A percentile compares a stretch with the other conserved stretches of the same genome.
These are phyloP conservation scores for Cordyceps cateniannulata DNA, from an alignment of 2,329 filamentous ascomycete genomes.

Conservation along the genomic window DNA sequence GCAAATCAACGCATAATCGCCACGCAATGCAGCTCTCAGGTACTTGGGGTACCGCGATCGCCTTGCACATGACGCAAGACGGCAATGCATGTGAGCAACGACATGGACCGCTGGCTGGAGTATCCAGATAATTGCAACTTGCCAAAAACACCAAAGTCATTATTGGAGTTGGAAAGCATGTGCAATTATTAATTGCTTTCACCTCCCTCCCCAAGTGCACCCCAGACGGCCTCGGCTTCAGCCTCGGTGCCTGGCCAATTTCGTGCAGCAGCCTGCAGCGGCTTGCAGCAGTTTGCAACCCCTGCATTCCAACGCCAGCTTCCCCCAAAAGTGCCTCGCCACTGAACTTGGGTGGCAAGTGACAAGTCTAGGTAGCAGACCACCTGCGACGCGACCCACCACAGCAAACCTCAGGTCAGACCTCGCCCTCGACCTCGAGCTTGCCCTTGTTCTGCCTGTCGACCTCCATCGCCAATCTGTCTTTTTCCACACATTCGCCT, in stretches of 20 bases:
- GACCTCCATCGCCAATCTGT: neutral
- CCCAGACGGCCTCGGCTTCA: neutral
- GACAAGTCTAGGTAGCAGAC: neutral
- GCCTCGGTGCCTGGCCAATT: neutral
- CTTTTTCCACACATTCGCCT: conserved; percentile 4
- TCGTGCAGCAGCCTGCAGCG: neutral
- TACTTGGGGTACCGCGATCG: neutral
- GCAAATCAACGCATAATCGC: neutral
- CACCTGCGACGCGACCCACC: conserved; percentile 4
- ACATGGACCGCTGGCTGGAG: neutral
- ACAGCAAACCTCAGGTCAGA: neutral
- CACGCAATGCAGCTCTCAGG: neutral
- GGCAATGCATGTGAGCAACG: neutral
- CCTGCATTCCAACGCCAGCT: neutral
- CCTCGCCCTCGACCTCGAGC: no score
- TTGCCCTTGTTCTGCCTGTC: no score
- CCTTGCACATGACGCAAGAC: conserved; percentile 5
- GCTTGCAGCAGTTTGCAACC: neutral
- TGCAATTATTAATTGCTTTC: no score
- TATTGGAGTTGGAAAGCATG: no score
- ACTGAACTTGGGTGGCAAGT: neutral
- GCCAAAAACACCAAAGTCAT: no score
- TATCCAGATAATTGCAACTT: no score
- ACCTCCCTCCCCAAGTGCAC: neutral
- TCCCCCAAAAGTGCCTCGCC: no score